phyloP scores from a whole-genome alignment of 2,329 filamentous ascomycete species.

The Xenosphaeropsis pyriputrescens region DNA sequence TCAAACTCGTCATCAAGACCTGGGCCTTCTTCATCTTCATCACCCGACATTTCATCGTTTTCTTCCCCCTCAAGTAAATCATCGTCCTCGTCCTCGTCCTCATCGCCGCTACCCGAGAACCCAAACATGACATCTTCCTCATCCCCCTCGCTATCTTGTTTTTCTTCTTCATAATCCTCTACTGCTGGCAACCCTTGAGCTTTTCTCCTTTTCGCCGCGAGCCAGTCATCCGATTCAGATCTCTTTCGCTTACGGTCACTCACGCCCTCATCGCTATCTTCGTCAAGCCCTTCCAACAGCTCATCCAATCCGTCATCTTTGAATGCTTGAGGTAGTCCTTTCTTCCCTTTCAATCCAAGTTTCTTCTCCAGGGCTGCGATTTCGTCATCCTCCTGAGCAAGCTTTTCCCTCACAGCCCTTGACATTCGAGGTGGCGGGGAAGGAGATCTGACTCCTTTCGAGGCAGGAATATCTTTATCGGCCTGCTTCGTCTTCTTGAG shows the following conservation, averaged over 20 bases:
- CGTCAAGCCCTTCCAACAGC: constrained; percentile 55
- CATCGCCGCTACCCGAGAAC: constrained; percentile 17
- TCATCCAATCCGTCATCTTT: constrained; percentile 73
- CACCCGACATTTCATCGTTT: constrained; percentile 7
- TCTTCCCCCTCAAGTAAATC: constrained; percentile 8
- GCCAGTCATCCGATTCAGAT: constrained; percentile 42
- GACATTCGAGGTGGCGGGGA: constrained; percentile 10
- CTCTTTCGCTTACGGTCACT: constrained; percentile 40
- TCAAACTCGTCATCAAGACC: constrained; percentile 20
- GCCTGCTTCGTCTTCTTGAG: constrained; percentile 12
- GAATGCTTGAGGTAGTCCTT: constrained; percentile 57
- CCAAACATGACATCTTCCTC: constrained; percentile 14
- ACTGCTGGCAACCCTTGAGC: constrained; percentile 12
- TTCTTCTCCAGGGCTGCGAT: constrained; percentile 81
- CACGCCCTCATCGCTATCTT: constrained; percentile 28
- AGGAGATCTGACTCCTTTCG: constrained; percentile 4
- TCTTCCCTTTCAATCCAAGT: constrained; percentile 64
- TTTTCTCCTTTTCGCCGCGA: constrained; percentile 40
- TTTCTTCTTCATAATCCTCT: constrained; percentile 12
- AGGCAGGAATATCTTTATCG: constrained; percentile 2
- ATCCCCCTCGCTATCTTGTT: constrained; percentile 13
- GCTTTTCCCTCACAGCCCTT: constrained; percentile 36
- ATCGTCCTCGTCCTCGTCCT: constrained; percentile 11
- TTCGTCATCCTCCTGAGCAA: constrained; percentile 74
- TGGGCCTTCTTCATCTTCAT: constrained; percentile 3